Percentiles rank a stretch among this genome's conserved stretches.
Conservation (phyloP, 257 asterid genomes). For the Datura wrightii region DNA sequence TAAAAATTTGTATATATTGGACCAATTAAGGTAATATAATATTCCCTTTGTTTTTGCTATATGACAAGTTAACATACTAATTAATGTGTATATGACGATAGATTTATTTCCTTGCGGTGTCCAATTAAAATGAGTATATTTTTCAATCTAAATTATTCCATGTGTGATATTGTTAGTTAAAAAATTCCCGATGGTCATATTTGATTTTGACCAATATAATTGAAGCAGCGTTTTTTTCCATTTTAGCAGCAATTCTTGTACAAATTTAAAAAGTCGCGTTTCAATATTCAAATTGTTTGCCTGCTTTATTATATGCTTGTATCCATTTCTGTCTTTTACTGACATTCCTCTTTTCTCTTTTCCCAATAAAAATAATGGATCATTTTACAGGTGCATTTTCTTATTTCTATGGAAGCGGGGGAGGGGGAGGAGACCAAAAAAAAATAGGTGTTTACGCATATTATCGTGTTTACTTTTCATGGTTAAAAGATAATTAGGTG, state of each 20-base stretch:
- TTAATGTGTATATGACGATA: neutral
- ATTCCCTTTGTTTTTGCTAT: neutral
- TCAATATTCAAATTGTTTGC: constrained; percentile 1
- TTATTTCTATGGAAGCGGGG: constrained; percentile 6
- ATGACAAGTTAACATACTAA: neutral
- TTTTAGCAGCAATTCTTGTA: neutral
- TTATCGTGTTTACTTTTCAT: neutral
- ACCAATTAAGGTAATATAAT: neutral
- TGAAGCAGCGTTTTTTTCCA: neutral
- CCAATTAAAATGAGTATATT: neutral
- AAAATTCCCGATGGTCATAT: neutral
- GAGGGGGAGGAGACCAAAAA: neutral
- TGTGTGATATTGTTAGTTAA: neutral
- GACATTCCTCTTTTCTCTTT: neutral
- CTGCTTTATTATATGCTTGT: neutral
- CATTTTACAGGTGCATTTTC: neutral
- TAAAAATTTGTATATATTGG: neutral
- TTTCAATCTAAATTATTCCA: neutral
- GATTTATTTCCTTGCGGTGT: neutral
- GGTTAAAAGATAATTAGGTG: neutral
- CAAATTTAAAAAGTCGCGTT: neutral
- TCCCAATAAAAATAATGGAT: neutral
- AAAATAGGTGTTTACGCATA: neutral
- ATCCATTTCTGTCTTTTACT: constrained; percentile 23
- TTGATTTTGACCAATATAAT: constrained; percentile 18